Evolutionary conservation across 2,329 filamentous ascomycete species (phyloP).

Genomic region (Aspergillus ustus): DNA sequence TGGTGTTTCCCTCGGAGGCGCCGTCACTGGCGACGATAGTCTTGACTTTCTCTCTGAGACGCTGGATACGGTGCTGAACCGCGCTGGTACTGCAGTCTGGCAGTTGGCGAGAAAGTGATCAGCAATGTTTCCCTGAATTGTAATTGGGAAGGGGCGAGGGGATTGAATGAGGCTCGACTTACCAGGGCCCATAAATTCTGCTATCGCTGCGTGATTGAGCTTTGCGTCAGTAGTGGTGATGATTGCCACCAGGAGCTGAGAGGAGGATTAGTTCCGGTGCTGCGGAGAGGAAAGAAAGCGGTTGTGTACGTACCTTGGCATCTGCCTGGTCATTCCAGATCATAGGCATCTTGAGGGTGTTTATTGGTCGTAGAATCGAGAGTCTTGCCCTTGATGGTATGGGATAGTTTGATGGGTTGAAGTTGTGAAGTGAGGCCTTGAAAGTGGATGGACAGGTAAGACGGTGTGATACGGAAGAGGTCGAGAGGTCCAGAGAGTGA

Average conservation of each 20-base stretch:
- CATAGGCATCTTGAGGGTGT: slow-evolving; percentile 31
- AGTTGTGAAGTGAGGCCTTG: background rate
- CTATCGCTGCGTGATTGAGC: slow-evolving; percentile 25
- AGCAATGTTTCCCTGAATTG: background rate
- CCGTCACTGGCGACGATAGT: background rate
- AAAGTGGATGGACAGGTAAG: background rate
- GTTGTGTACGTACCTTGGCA: slow-evolving; percentile 30
- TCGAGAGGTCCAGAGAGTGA: background rate
- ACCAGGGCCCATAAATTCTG: slow-evolving; percentile 31
- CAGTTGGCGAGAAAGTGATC: background rate
- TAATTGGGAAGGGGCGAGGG: background rate
- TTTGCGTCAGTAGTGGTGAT: slow-evolving; percentile 23
- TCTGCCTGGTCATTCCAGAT: slow-evolving; percentile 33
- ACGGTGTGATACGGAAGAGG: background rate
- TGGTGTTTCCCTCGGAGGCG: background rate
- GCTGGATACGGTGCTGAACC: slow-evolving; percentile 29
- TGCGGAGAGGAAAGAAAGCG: background rate
- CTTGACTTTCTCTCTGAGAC: slow-evolving; percentile 23
- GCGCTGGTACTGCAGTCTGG: slow-evolving; percentile 31
- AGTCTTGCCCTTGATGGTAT: background rate
- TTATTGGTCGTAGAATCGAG: background rate
- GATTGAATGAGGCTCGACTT: background rate
- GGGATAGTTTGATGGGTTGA: background rate
- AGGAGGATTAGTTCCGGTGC: background rate
- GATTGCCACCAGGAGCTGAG: slow-evolving; percentile 31